phyloP scores from a whole-genome alignment of 192 early-diverging fungal genomes.

The Phlyctochytrium bullatum region DNA sequence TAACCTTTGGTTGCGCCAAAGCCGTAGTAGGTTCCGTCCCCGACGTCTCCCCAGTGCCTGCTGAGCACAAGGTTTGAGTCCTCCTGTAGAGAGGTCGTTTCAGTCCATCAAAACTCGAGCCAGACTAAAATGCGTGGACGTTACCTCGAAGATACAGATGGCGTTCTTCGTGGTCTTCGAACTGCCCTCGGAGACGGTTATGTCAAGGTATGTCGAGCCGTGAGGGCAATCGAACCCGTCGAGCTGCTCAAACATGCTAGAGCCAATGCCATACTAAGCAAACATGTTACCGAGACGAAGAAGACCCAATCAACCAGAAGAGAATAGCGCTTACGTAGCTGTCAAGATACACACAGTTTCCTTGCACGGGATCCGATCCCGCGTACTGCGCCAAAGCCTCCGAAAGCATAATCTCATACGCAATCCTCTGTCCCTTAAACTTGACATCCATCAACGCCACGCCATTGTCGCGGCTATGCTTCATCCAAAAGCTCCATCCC shows the following conservation, averaged over 20 bases:
- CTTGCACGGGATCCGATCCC: conserved; percentile 10
- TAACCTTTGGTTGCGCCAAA: conserved; percentile 7
- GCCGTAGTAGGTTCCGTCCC: not conserved
- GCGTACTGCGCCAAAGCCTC: conserved; percentile 19
- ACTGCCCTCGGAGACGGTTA: not conserved
- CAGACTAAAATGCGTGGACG: too few relatives aligned
- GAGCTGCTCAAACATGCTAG: not conserved
- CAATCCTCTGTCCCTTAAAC: conserved; percentile 15
- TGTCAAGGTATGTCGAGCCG: conserved; percentile 9
- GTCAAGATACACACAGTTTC: conserved; percentile 11
- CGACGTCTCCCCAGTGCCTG: not conserved
- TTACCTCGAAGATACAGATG: conserved; percentile 12
- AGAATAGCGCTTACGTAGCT: too few relatives aligned
- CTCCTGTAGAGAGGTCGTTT: too few relatives aligned
- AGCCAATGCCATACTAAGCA: conserved; percentile 12
- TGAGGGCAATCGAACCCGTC: conserved; percentile 14
- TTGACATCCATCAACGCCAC: conserved; percentile 7
- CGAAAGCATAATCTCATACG: conserved; percentile 14
- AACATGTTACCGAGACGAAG: too few relatives aligned
- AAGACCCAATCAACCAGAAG: too few relatives aligned
- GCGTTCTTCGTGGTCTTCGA: conserved; percentile 8
- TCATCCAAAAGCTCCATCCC: conserved; percentile 15
- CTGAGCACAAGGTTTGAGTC: not conserved
- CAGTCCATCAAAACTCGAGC: too few relatives aligned
- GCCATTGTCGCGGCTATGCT: conserved; percentile 1